Base-by-base conservation (phyloP, 1,139 yeast genomes). In the Nakaseomyces sp. region DNA sequence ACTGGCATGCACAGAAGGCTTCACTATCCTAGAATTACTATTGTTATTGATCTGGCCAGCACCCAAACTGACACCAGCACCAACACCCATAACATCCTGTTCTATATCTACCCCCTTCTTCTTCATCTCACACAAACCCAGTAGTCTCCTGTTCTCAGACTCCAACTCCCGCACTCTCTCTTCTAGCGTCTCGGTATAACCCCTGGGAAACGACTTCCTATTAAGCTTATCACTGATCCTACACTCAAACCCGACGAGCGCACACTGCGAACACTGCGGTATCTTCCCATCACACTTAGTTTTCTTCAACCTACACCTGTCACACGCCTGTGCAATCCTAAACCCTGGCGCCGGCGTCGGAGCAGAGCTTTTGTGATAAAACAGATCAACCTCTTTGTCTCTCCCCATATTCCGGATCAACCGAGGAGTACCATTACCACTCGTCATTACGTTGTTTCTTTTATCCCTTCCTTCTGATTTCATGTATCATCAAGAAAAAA, bases 251-350 rank as follows among this genome's bases (percentile, higher is more conserved):
- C 81, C 83, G 15, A 80, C 82, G 42, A 75, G 70, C 18, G 71
- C 71, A 62, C 91, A 82, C 55, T 80, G 83, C 17, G 75, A 70
- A 58, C 91, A 82, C 50, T 66, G 69, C 10, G 68, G 68, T 39
- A 66, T 50, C 33, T 56, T 60, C 6, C 67, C 66, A 44, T 64
- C 66, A 47, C 69, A 64, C 38, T 63, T 55, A 4, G 64, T 64
- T 65, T 85, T 85, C 60, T 85, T 85, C 39, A 88, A 83, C 43
- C 95, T 68, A 57, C 95, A 85, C 43, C 95, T 63, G 58, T 86
- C 95, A 63, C 95, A 86, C 0, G 95, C 94, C 56, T 85, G 95
- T 0, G 93, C 88, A n/a, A 55, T 56, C 42, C 62, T 47, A 35
- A 47, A 48, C 15, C 44, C 44, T 9, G 16, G 79, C 77, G 47